Evolutionary conservation across 768 basidiomycete species (phyloP).

Genomic region (Kondoa subrosea): DNA sequence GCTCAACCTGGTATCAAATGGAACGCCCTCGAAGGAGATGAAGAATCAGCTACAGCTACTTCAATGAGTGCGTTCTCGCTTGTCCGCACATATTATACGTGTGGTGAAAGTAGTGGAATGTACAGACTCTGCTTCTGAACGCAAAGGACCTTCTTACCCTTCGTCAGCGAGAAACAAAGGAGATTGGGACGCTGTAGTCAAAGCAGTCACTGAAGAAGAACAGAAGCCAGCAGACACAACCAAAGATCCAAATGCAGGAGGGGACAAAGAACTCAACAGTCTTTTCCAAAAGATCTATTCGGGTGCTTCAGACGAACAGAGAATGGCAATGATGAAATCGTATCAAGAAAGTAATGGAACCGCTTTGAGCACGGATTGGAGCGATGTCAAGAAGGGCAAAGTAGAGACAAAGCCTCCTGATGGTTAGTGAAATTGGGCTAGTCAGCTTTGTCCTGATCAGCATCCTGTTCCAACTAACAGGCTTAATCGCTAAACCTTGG

Average conservation of each 20-base stretch:
- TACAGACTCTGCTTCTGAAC: constrained; percentile 7
- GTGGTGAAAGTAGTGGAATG: background rate
- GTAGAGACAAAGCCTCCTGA: constrained; percentile 67
- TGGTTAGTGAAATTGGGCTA: constrained; percentile 1
- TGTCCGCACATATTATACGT: background rate
- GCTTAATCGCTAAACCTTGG: background rate
- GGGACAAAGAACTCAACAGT: constrained; percentile 64
- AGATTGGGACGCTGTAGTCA: constrained; percentile 79
- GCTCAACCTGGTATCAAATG: constrained; percentile 47
- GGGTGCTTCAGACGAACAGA: constrained; percentile 80
- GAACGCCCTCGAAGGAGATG: constrained; percentile 57
- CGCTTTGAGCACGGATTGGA: constrained; percentile 89
- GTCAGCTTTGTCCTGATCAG: background rate
- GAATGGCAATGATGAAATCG: constrained; percentile 94
- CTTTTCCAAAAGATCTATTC: constrained; percentile 48
- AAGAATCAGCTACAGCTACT: constrained; percentile 12
- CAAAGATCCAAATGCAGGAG: constrained; percentile 77
- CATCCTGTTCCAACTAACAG: background rate
- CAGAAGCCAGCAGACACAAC: constrained; percentile 29
- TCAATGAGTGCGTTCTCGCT: constrained; percentile 10
- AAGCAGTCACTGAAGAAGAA: constrained; percentile 54
- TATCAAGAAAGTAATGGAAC: constrained; percentile 87
- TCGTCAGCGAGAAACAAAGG: constrained; percentile 39
- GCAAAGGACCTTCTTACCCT: constrained; percentile 32
- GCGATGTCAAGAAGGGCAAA: constrained; percentile 53